Evolutionary conservation across 2,329 filamentous ascomycete species (phyloP).

Genomic region (Fusarium palustre): DNA sequence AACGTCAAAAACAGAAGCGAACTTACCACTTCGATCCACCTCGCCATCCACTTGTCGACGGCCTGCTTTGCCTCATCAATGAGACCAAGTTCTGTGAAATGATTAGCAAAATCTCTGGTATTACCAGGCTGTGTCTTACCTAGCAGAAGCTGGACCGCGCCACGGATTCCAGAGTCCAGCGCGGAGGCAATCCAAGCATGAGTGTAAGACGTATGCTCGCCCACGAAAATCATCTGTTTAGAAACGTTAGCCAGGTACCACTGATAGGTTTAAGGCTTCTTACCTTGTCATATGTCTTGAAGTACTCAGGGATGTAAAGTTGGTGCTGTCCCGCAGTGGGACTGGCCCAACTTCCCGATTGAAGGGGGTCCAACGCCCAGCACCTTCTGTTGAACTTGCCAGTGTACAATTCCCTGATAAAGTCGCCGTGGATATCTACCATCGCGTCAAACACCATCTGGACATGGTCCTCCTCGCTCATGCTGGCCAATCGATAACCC

Average conservation of each 20-base stretch:
- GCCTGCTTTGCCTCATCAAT: conserved; percentile 17
- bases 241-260: rapidly evolving
- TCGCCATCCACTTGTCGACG: conserved; percentile 20
- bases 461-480: conserved; percentile 7
- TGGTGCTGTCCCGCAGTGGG: conserved; percentile 18
- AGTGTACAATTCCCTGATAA: not conserved
- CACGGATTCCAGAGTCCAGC: conserved; percentile 12
- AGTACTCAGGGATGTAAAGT: conserved; percentile 18
- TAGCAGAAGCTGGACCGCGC: conserved; percentile 1
- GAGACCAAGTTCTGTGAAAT: not conserved
- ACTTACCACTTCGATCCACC: conserved; percentile 27
- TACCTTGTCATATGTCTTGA: conserved; percentile 20
- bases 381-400: conserved; percentile 25
- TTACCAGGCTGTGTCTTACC: rapidly evolving
- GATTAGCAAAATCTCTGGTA: rapidly evolving
- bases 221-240: conserved; percentile 18
- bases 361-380: conserved; percentile 17
- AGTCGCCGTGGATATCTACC: conserved; percentile 15
- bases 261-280: rapidly evolving
- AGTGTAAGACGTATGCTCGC: conserved; percentile 15
- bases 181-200: conserved; percentile 23
- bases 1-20: rapidly evolving
- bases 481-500: conserved; percentile 4
- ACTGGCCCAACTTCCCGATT: conserved; percentile 18
- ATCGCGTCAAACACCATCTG: conserved; percentile 5